Evolutionary conservation across 2,329 filamentous ascomycete genomes (phyloP).

Genomic region (Plectosphaerella plurivora): DNA sequence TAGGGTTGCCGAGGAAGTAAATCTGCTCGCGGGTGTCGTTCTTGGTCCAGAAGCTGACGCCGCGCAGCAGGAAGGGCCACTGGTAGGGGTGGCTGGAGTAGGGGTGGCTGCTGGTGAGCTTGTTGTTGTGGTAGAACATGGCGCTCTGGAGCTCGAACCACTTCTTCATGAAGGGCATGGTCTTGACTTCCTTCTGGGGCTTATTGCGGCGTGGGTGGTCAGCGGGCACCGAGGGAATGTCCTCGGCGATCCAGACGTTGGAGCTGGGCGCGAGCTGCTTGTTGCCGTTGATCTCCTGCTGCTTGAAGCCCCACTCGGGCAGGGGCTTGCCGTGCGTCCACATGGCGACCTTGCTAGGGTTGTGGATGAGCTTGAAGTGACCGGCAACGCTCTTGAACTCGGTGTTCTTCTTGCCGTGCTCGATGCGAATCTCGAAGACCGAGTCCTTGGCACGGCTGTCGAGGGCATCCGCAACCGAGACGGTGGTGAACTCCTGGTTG

Average conservation of each 20-base stretch:
- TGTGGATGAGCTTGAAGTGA: slow-evolving; percentile 94
- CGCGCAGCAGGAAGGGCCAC: slow-evolving; percentile 95
- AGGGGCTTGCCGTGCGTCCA: slow-evolving; percentile 95
- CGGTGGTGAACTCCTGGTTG: slow-evolving; percentile 96
- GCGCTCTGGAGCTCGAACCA: slow-evolving; percentile 94
- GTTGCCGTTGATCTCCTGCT: slow-evolving; percentile 99
- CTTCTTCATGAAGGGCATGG: slow-evolving; percentile 83
- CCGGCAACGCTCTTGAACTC: slow-evolving; percentile 88
- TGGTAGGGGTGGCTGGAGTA: slow-evolving; percentile 94
- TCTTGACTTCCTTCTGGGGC: slow-evolving; percentile 74
- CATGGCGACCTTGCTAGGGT: slow-evolving; percentile 95
- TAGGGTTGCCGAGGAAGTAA: slow-evolving; percentile 94
- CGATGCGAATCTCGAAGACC: slow-evolving; percentile 86
- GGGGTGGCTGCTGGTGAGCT: slow-evolving; percentile 92
- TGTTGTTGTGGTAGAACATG: slow-evolving; percentile 99
- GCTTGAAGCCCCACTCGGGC: slow-evolving; percentile 96
- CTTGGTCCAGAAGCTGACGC: slow-evolving; percentile 99
- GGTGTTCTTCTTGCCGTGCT: slow-evolving; percentile 74
- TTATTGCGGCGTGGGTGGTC: slow-evolving; percentile 72
- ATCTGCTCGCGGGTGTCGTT: slow-evolving; percentile 94
- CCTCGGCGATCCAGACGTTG: slow-evolving; percentile 92
- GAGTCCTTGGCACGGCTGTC: slow-evolving; percentile 80
- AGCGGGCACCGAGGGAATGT: slow-evolving; percentile 72
- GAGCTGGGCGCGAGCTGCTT: slow-evolving; percentile 87
- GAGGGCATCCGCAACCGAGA: slow-evolving; percentile 65